Base-by-base conservation (phyloP, 192 early-diverging fungal species). In the Ramicandelaber brevisporus region DNA sequence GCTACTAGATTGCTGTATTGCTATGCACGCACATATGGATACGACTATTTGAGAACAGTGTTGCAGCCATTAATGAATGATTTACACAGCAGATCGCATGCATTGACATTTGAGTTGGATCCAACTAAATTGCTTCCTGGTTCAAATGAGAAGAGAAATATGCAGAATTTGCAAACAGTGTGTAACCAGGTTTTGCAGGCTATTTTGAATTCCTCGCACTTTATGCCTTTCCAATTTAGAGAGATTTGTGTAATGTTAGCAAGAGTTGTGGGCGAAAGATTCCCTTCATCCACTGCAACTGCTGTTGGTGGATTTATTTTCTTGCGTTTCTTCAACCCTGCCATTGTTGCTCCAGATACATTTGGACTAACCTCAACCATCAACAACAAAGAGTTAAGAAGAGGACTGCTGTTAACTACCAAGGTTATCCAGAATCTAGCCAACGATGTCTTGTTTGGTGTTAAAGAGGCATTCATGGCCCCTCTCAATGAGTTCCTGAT, bases 341-440 rank as follows among this genome's bases (percentile, higher is more conserved):
- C 79, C 5, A 92, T 97, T 44, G 84, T 87, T 3, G 66, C 84
- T 3, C 90, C 90, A 8, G 83, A 89, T 43, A 47, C 57, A 6
- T 75, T 79, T 39, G 75, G 71, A 2, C 52, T 93, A 17, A 50
- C 84, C 30, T 41, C 53, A 8, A 53, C 64, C 17, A 61, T 71
- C 16, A 53, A 60, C 17, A 46, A 53, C 26, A 63, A 71, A 21
- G 73, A 83, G 18, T 53, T 89, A 24, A 64, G 77, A 12, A 71
- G 90, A 33, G 86, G 89, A 21, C 50, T 88, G 25, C 46, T 97
- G 23, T 53, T 93, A 18, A 73, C 73, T 22, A 89, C 86, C 12
- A 97, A 95, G 45, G 79, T 92, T 8, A 87, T 95, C 29, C 88
- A 92, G 33, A 92, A 92, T 39, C 41, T 97, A 26, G 86, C 88